Evolutionary conservation across 106 monocot genomes (phyloP).

Genomic region (Vanilla planifolia): DNA sequence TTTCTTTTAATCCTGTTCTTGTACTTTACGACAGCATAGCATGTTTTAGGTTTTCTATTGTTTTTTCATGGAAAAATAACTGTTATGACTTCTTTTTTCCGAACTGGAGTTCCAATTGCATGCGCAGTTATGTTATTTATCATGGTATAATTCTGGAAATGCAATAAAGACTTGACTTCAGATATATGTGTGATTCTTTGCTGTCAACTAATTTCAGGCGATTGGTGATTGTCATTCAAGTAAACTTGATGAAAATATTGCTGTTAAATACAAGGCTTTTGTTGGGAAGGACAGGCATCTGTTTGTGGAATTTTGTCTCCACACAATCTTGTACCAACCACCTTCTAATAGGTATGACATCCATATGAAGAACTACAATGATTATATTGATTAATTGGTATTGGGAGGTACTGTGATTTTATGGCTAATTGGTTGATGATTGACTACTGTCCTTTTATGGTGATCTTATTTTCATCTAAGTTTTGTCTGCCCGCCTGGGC

Average conservation of each 20-base stretch:
- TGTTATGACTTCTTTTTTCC: no score
- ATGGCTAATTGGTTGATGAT: constrained; percentile 2
- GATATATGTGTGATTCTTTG: not conserved
- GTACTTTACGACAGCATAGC: no score
- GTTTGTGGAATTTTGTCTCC: constrained; percentile 87
- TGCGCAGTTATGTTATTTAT: no score
- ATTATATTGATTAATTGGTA: no score
- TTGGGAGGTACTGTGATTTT: no score
- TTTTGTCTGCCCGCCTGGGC: constrained; percentile 55
- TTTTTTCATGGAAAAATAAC: no score
- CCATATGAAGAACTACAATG: not conserved
- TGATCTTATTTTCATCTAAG: constrained; percentile 28
- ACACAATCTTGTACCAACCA: constrained; percentile 71
- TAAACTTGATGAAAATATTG: constrained; percentile 54
- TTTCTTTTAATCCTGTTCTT: no score
- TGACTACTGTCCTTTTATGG: not conserved
- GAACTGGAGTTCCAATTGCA: no score
- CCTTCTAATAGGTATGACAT: constrained; percentile 56
- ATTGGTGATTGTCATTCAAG: constrained; percentile 78
- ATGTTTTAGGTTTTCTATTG: no score
- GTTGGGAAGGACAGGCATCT: constrained; percentile 40
- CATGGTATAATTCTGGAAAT: no score
- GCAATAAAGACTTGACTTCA: not conserved
- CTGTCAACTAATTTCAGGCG: constrained; percentile 35
- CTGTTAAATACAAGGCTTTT: constrained; percentile 40